Conservation (phyloP, 2,329 filamentous ascomycete genomes). For the Trichoderma sp. region DNA sequence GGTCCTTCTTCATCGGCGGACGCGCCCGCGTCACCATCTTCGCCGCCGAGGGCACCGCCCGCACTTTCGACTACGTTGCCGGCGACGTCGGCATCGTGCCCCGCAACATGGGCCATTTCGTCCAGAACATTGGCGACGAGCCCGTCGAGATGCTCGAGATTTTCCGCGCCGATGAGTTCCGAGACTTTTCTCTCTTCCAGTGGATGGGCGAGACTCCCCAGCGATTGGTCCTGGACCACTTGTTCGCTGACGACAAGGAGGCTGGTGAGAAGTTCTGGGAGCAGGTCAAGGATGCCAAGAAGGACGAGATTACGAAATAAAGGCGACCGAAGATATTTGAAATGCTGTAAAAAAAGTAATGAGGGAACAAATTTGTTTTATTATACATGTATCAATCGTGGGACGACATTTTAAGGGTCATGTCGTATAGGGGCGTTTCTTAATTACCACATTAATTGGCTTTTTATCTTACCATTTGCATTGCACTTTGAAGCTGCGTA, state of each 20-base stretch:
- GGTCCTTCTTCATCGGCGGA: slow-evolving; percentile 76
- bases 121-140: slow-evolving; percentile 79
- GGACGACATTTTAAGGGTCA: slow-evolving; percentile 1
- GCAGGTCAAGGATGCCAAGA: slow-evolving; percentile 62
- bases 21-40: slow-evolving; percentile 75
- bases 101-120: slow-evolving; percentile 76
- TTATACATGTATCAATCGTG: slow-evolving; percentile 21
- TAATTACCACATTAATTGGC: neutral
- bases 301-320: slow-evolving; percentile 51
- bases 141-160: slow-evolving; percentile 76
- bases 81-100: slow-evolving; percentile 80
- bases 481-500: neutral
- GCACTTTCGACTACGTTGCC: slow-evolving; percentile 74
- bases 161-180: slow-evolving; percentile 69
- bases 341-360: neutral
- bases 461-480: neutral
- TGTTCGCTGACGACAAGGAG: slow-evolving; percentile 64
- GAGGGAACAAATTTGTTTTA: neutral
- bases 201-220: slow-evolving; percentile 74
- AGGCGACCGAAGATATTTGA: neutral
- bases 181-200: slow-evolving; percentile 73
- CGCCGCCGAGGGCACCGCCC: slow-evolving; percentile 65
- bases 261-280: slow-evolving; percentile 64
- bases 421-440: slow-evolving; percentile 14
- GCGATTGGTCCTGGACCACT: slow-evolving; percentile 64